Evolutionary conservation across 2,329 filamentous ascomycete genomes (phyloP), one percentile per base, ranked within the genome.

Genomic region (Colletotrichum sp.): DNA sequence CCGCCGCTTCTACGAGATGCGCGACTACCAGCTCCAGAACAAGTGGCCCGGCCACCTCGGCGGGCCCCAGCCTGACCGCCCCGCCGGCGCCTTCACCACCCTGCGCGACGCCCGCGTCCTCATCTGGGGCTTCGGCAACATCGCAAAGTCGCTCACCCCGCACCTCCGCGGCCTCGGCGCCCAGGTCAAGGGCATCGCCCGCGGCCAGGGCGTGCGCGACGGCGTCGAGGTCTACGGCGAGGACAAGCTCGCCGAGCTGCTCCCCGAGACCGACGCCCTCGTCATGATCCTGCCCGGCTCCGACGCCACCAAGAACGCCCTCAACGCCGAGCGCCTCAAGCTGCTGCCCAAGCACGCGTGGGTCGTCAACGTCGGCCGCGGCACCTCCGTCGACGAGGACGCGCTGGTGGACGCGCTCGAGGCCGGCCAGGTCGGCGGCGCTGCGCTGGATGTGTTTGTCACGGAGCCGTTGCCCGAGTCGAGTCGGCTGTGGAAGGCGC

Each of bases 91-190:
- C 13, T 93, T 93, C 84, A 91, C 90, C 4, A 91, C 91, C 11
- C 86, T 93, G 78, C 87, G 90, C 52, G 90, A 90, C 75, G 91
- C 92, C 8, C 87, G 87, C 78, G 85, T 93, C 5, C 83, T 90
- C 36, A 86, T 93, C 79, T 93, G 92, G 92, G 92, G 92, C 13
- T 93, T 91, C 79, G 92, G 92, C 72, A 93, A 93, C 82, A 93
- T 93, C 68, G 92, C 91, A 36, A 92, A 92, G 86, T 86, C 86
- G 2, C 87, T 93, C 48, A 85, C 89, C 7, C 91, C 91, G 27
- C 86, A 87, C 78, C 84, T 93, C 5, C 83, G 85, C 8, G 86
- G 84, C 1, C 86, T 92, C 52, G 92, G 92, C 28, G 90, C 92
- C 13, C 85, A 86, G 1, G 92, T 94, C 19, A 85, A 82, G 44